Conservation (phyloP, 108 stramenopile species). For the Discostella pseudostelligera region DNA sequence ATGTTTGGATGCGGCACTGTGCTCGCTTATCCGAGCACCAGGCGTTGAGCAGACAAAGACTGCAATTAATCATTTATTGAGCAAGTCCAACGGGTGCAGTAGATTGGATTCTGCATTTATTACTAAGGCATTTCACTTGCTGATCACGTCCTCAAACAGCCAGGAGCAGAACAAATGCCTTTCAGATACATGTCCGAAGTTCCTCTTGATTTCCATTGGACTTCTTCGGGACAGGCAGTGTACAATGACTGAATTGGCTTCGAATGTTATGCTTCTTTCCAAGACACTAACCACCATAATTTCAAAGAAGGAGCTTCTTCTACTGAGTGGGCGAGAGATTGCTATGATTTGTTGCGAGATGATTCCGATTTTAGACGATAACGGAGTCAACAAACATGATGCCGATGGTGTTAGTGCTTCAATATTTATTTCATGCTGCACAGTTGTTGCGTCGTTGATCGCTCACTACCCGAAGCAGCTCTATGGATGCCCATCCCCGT, state of each 20-base stretch:
- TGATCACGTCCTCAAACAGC: slow-evolving; percentile 26
- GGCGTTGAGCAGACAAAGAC: slow-evolving; percentile 15
- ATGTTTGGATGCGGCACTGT: slow-evolving; percentile 41
- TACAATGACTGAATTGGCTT: background rate
- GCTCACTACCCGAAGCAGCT: slow-evolving; percentile 75
- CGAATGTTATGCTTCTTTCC: slow-evolving; percentile 25
- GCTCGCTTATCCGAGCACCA: slow-evolving; percentile 30
- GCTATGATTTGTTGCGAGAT: slow-evolving; percentile 55
- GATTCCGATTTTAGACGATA: slow-evolving; percentile 18
- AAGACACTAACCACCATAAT: slow-evolving; percentile 46
- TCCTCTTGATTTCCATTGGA: slow-evolving; percentile 32
- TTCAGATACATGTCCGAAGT: slow-evolving; percentile 9
- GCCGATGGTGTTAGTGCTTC: slow-evolving; percentile 17
- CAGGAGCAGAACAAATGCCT: slow-evolving; percentile 35
- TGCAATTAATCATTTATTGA: slow-evolving; percentile 4
- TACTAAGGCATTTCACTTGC: slow-evolving; percentile 29
- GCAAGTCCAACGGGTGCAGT: background rate
- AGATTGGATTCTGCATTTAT: slow-evolving; percentile 15
- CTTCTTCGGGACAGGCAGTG: slow-evolving; percentile 14
- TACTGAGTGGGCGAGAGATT: slow-evolving; percentile 59
- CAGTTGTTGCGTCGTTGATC: slow-evolving; percentile 55
- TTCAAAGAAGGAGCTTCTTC: slow-evolving; percentile 51
- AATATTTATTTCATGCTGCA: slow-evolving; percentile 50
- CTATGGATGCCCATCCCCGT: slow-evolving; percentile 61
- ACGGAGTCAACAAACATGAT: slow-evolving; percentile 12